Conservation (phyloP, 1,284 basidiomycete species). For the Cutaneotrichosporon mucoides region DNA sequence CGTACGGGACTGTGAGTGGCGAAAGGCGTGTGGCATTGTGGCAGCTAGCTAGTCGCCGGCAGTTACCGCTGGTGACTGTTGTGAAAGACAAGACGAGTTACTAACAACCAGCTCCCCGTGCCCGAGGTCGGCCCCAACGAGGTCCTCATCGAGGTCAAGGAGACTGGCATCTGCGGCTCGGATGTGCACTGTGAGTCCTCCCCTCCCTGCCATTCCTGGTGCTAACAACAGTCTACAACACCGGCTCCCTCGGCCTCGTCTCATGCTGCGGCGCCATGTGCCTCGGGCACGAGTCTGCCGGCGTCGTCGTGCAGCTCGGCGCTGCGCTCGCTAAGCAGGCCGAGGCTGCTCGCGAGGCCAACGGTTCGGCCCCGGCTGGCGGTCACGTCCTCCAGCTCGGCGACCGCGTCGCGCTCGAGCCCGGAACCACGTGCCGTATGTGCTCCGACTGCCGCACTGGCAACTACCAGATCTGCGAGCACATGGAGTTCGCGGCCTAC, state of each 20-base stretch:
- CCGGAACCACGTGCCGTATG: slow-evolving; percentile 53
- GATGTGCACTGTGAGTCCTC: slow-evolving; percentile 58
- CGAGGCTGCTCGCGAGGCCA: slow-evolving; percentile 15
- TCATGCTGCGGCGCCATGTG: slow-evolving; percentile 41
- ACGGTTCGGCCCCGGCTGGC: background rate
- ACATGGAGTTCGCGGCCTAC: slow-evolving; percentile 47
- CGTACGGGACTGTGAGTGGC: slow-evolving; percentile 31
- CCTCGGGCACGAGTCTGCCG: slow-evolving; percentile 48
- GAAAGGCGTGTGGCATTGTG: background rate
- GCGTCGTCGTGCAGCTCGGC: slow-evolving; percentile 42
- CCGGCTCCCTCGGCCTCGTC: slow-evolving; percentile 39
- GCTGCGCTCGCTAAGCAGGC: slow-evolving; percentile 25
- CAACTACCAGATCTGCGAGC: slow-evolving; percentile 60
- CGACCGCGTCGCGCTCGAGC: slow-evolving; percentile 57
- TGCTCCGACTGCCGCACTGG: slow-evolving; percentile 57
- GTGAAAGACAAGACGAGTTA: background rate
- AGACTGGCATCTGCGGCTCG: slow-evolving; percentile 90
- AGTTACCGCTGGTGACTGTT: background rate
- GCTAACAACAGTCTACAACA: slow-evolving; percentile 39
- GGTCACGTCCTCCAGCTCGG: slow-evolving; percentile 12
- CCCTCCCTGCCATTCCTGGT: too few relatives aligned
- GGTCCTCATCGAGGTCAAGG: slow-evolving; percentile 83
- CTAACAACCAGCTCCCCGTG: background rate
- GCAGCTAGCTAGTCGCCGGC: background rate
- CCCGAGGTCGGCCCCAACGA: slow-evolving; percentile 53